phyloP scores from a whole-genome alignment of 2,329 filamentous ascomycete genomes.

The Emmonsiellopsis sp. region DNA sequence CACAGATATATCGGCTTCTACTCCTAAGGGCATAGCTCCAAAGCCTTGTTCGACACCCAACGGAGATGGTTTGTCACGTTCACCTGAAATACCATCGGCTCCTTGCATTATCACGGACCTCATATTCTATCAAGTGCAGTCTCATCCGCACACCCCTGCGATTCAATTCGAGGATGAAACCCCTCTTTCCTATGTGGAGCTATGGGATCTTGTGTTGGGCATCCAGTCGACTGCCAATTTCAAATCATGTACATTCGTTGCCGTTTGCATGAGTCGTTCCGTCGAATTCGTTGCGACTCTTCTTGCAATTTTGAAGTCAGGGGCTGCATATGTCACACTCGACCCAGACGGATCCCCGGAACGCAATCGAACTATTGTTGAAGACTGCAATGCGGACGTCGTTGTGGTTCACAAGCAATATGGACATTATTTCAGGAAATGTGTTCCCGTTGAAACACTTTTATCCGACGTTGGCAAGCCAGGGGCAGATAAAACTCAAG shows the following conservation, averaged over 20 bases:
- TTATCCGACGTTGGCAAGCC: neutral
- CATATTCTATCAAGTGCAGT: too few species aligned
- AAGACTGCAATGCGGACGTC: constrained; percentile 7
- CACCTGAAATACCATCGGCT: too few species aligned
- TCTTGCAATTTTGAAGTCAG: constrained; percentile 6
- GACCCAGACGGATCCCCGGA: constrained; percentile 2
- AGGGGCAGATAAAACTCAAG: too few species aligned
- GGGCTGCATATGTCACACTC: constrained; percentile 6
- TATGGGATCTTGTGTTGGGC: neutral
- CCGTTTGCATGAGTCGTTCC: constrained; percentile 5
- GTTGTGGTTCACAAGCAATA: constrained; percentile 12
- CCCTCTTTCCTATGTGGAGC: neutral
- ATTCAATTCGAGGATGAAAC: constrained; percentile 1
- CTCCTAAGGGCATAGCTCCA: too few species aligned
- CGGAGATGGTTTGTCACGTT: too few species aligned
- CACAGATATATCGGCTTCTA: too few species aligned
- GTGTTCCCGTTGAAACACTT: constrained; percentile 8
- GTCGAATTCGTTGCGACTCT: neutral
- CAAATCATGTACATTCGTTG: neutral
- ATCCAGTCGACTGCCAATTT: neutral
- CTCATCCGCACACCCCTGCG: neutral
- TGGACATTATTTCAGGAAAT: constrained; percentile 6
- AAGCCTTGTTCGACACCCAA: too few species aligned
- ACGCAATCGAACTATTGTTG: constrained; percentile 1
- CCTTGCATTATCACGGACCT: too few species aligned